Base-by-base conservation (phyloP, 208 protist genomes). In the Trichomonas vaginalis region DNA sequence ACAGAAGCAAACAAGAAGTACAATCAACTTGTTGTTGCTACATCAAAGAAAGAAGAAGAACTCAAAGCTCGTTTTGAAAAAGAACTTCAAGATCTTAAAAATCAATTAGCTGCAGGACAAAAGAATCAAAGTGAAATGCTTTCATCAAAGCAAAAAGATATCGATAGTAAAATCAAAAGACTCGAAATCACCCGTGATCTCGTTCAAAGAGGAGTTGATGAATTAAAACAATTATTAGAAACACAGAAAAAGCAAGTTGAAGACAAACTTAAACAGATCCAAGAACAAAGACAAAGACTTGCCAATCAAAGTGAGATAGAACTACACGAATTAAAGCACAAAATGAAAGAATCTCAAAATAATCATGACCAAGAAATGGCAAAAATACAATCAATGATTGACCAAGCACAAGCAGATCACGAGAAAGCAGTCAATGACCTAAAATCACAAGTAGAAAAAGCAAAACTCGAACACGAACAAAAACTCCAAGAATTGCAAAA, bases 1-100 rank as follows among this genome's bases (percentile, higher is more conserved):
- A 92, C 86, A 92, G 40, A 48, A n/a, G 86, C 86, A 12, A 92
- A 92, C 27, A 92, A 92, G 51, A 92, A 92, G 51, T 92, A 92
- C 46, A 92, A 92, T 32, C 6, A 35, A 39, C 42, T 92, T 49
- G 86, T 92, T 48, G 8, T 92, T 35, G 45, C 15, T 48, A 92
- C 86, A 21, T 42, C 45, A 9, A 92, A 92, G 45, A 56, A 56
- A 92, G 45, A 92, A 92, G 86, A 92, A 8, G 15, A 48, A 56
- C 4, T 92, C 1, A 92, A 92, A 45, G 35, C 42, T 35, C 23
- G 45, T 8, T 92, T 92, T 47, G 86, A 92, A 51, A 27, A 17
- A 35, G 86, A 92, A 92, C 15, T 51, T 17, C 15, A 48, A 51
- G 86, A 92, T 35, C 17, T 92, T 32, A 92, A 40, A 32, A 51